Conservation (phyloP, 1,139 yeast genomes). For the Lodderomyces theae region DNA sequence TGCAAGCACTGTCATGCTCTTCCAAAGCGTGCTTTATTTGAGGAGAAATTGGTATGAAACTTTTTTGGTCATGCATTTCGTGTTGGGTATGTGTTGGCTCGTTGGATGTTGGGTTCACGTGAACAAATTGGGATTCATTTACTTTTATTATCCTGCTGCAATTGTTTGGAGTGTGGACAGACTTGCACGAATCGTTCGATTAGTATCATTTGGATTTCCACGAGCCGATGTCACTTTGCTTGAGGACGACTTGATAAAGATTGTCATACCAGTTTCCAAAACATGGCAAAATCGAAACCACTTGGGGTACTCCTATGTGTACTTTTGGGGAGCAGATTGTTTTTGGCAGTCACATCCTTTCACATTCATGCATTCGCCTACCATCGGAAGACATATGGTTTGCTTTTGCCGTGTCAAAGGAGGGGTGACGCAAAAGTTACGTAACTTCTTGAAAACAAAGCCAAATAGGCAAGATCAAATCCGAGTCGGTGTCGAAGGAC, state of each 20-base stretch:
- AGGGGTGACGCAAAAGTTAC: constrained; percentile 35
- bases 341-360: constrained; percentile 46
- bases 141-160: constrained; percentile 36
- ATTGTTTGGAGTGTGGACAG: constrained; percentile 49
- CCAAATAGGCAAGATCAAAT: constrained; percentile 28
- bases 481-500: constrained; percentile 41
- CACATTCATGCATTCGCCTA: constrained; percentile 24
- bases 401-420: constrained; percentile 36
- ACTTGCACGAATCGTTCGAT: constrained; percentile 33
- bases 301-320: constrained; percentile 53
- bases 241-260: constrained; percentile 39
- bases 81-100: constrained; percentile 39
- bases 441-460: constrained; percentile 26
- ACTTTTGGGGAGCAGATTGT: constrained; percentile 36
- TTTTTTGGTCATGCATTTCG: constrained; percentile 40
- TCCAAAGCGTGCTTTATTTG: constrained; percentile 38
- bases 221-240: constrained; percentile 32
- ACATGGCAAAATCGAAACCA: constrained; percentile 39
- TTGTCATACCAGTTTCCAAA: constrained; percentile 38
- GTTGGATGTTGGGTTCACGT: constrained; percentile 46
- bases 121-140: constrained; percentile 35
- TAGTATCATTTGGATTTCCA: constrained; percentile 39
- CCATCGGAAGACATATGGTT: constrained; percentile 18
- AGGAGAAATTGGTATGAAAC: constrained; percentile 46
- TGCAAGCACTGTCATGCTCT: constrained; percentile 32